Evolutionary conservation across 768 basidiomycete genomes (phyloP), one percentile per base, ranked within the genome.

Genomic region (Pleurotus sapidus): DNA sequence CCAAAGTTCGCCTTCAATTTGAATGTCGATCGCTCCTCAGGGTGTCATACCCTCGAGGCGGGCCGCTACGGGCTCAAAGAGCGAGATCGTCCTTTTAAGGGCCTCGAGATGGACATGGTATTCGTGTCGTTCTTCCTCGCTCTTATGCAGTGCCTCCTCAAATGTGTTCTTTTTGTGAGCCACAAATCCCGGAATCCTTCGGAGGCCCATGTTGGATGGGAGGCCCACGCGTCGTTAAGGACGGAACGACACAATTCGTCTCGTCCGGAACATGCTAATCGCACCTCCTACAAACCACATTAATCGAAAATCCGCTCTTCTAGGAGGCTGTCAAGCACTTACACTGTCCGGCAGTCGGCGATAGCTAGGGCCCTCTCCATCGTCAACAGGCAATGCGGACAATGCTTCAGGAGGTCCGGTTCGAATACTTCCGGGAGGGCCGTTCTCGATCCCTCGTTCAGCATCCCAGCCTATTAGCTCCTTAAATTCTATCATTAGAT

Each of bases 81-180:
- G 74, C 1, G 91, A 85, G 65, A 98, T 96, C 12, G 95, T 98
- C 43, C 95, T 87, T 8, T 84, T 75, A 63, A 98, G 85, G 15
- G 89, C 93, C 67, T 97, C 94, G 42, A 99, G 84, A 64, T 95
- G 91, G 59, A 95, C 95, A 64, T 97, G 95, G 69, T 93, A 98
- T 72, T 98, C 96, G 72, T 98, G 94, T 25, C 97, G 86, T 71
- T 99, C 97, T 71, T 99, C 96, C 71, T 99, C 97, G 65, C 93
- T 90, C 73, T 93, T 93, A 75, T 98, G 95, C 57, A 98, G 77
- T 0, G 92, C 91, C 66, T 98, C 96, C 71, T 99, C 97, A 69
- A 90, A 98, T 4, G 85, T 81, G 68, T 98, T 99, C 77, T 98
- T 98, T 79, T 97, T 96, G 71, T 98, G 93, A 5, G 95, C 81